Evolutionary conservation across 345 rosid genomes (phyloP), one percentile per base, ranked within the genome.

Genomic region (Corymbia maculata): DNA sequence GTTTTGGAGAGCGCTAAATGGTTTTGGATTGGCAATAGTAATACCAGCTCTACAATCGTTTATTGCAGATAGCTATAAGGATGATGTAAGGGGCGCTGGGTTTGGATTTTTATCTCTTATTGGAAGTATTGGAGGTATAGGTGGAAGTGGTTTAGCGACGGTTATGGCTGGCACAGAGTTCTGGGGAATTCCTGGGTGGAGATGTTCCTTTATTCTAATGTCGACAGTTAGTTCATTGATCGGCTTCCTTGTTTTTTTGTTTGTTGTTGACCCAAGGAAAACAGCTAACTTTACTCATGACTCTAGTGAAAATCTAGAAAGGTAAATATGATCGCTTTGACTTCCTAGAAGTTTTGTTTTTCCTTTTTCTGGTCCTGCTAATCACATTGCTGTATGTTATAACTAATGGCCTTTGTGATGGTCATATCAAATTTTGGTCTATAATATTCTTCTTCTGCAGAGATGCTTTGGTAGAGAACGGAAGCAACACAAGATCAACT

Each of bases 11-110:
- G 99, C 97, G 88, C 91, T 98, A 49, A 98, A 98, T 93, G 99
- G 99, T 36, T 93, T 98, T 89, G 99, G 99, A 84, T 89, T 98
- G 13, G 99, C 99, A 1, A 96, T 98, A 90, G 99, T 98, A 10
- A 98, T 98, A 91, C 99, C 99, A 5, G 99, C 99, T 19, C 93
- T 98, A 47, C 99, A 98, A 85, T 98, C 99, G 47, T 98, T 96
- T 51, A 96, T 98, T 24, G 99, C 99, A 32, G 99, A 98, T 93
- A 96, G 99, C 88, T 98, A 97, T 68, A 93, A 64, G 87, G 99
- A 96, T 90, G 94, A 93, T 80, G 95, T 93, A 13, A 94, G 99
- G 89, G 99, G 99, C 32, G 92, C 98, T 32, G 99, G 99, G 66
- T 98, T 98, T 42, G 99, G 99, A 75, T 59, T 98, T 93, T 88